Conservation (phyloP, 768 basidiomycete species). For the Tylopilus vinaceipallidus region DNA sequence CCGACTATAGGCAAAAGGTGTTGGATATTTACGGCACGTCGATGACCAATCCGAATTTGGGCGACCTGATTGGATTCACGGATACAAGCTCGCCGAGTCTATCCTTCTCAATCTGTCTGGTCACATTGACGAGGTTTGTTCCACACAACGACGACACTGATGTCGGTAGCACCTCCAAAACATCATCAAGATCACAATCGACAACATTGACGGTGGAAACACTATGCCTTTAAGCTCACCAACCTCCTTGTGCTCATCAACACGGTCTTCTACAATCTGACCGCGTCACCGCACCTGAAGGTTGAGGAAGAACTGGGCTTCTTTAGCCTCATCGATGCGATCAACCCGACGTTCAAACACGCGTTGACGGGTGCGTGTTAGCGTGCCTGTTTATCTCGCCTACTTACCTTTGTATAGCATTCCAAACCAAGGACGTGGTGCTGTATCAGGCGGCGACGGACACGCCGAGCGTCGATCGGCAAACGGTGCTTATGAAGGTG, state of each 20-base stretch:
- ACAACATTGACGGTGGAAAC: conserved; percentile 56
- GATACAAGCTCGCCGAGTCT: conserved; percentile 82
- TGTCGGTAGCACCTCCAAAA: conserved; percentile 55
- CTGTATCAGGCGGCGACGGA: conserved; percentile 75
- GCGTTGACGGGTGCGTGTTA: conserved; percentile 63
- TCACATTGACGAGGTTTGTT: conserved; percentile 57
- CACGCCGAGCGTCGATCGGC: conserved; percentile 67
- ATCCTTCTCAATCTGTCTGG: conserved; percentile 79
- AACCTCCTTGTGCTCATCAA: conserved; percentile 85
- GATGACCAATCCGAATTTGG: conserved; percentile 65
- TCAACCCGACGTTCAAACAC: conserved; percentile 77
- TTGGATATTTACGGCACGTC: conserved; percentile 81
- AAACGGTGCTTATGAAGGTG: conserved; percentile 81
- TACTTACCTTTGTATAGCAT: conserved; percentile 38
- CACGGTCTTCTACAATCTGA: conserved; percentile 75
- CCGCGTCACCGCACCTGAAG: conserved; percentile 73
- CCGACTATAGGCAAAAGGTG: conserved; percentile 76
- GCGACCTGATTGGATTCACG: no score
- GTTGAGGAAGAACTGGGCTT: conserved; percentile 86
- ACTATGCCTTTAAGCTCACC: conserved; percentile 67
- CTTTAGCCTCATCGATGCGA: conserved; percentile 77
- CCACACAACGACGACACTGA: conserved; percentile 3
- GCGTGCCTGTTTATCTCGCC: background rate
- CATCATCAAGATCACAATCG: conserved; percentile 62
- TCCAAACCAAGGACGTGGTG: conserved; percentile 70